Evolutionary conservation across 176 grass and related monocot genomes (phyloP).

Genomic region (Otatea glauca): DNA sequence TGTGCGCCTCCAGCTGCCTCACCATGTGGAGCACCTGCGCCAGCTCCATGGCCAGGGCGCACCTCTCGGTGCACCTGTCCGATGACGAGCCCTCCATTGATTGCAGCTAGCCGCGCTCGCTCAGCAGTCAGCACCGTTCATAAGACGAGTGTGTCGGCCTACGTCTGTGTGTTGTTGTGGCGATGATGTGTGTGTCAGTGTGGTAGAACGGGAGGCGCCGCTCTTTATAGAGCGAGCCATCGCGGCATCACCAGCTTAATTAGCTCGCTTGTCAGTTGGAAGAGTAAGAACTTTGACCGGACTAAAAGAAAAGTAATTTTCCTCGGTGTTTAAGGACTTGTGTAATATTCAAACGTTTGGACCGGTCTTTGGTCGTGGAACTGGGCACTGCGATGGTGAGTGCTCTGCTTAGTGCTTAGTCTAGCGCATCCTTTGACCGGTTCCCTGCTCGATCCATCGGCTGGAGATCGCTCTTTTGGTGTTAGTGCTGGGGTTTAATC

Average conservation of each 20-base stretch:
- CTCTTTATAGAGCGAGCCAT: conserved; percentile 41
- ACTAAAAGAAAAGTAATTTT: conserved; percentile 8
- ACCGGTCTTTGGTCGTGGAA: conserved; percentile 50
- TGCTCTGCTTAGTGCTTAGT: not conserved
- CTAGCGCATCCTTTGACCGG: conserved; percentile 42
- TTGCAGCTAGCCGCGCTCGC: not conserved
- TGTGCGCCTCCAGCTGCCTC: conserved; percentile 62
- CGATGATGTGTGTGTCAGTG: not conserved
- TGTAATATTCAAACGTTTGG: conserved; percentile 41
- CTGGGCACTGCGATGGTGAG: conserved; percentile 16
- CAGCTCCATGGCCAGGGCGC: conserved; percentile 63
- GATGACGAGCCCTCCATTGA: conserved; percentile 47
- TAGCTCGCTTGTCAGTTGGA: not conserved
- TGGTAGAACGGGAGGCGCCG: conserved; percentile 7
- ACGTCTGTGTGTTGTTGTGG: not conserved
- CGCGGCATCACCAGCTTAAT: not conserved
- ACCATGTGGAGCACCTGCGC: conserved; percentile 55
- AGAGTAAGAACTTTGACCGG: conserved; percentile 54
- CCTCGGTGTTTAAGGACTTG: conserved; percentile 2
- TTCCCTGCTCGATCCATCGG: not conserved
- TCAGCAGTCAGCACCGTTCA: not conserved
- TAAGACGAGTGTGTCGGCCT: not conserved
- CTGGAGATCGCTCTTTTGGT: conserved; percentile 32
- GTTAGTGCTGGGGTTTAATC: not conserved
- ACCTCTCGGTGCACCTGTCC: conserved; percentile 40